Conservation (phyloP, 768 basidiomycete species). For the Naganishia randhawae region DNA sequence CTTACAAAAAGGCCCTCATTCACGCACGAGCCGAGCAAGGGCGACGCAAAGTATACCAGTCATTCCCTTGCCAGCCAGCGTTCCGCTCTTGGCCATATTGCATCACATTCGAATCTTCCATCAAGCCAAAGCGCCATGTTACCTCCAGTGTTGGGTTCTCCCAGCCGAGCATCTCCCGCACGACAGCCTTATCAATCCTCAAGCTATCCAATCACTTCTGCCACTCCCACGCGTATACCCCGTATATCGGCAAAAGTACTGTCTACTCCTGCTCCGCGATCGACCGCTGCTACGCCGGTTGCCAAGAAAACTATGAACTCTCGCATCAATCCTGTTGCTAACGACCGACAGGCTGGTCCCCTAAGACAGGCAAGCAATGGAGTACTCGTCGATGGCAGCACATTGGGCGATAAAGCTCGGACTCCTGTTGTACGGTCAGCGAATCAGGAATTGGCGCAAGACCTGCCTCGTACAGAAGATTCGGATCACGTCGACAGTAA, state of each 20-base stretch:
- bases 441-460: background rate
- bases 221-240: conserved; percentile 51
- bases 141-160: conserved; percentile 40
- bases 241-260: conserved; percentile 42
- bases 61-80: conserved; percentile 3
- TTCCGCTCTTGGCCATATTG: conserved; percentile 5
- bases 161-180: conserved; percentile 25
- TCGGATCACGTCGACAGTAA: background rate
- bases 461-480: conserved; percentile 25
- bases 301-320: background rate
- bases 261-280: conserved; percentile 26
- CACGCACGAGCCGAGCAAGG: background rate
- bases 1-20: background rate
- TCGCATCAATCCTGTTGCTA: background rate
- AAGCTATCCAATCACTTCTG: conserved; percentile 23
- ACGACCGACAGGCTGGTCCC: background rate
- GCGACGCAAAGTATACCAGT: background rate
- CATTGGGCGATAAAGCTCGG: background rate
- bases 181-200: background rate
- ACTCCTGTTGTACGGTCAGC: background rate
- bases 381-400: background rate
- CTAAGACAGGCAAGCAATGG: background rate
- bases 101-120: conserved; percentile 28
- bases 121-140: conserved; percentile 32
- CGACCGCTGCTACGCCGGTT: background rate